These are phyloP conservation scores for Amanita pallidorosea DNA, from an alignment of 768 basidiomycete genomes.

Conservation along the genomic window DNA sequence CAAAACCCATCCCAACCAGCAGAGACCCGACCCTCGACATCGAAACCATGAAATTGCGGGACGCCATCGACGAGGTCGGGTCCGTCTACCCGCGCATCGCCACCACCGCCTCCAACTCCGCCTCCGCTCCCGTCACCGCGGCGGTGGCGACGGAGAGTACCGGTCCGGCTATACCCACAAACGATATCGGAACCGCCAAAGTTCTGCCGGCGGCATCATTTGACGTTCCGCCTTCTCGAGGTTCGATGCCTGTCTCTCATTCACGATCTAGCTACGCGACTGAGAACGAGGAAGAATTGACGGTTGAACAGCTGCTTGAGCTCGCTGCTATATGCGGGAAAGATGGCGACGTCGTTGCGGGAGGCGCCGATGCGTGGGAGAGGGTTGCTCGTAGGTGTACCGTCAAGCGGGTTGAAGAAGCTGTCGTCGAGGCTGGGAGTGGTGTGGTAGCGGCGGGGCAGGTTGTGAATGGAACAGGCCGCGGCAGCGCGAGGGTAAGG, in stretches of 20 bases:
- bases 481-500: background rate
- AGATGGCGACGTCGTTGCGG: background rate
- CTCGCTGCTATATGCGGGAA: background rate
- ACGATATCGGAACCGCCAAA: too few relatives aligned
- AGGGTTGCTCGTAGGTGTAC: background rate
- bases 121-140: too few relatives aligned
- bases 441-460: background rate
- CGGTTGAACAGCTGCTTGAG: background rate
- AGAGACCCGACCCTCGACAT: background rate
- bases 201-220: too few relatives aligned
- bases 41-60: background rate
- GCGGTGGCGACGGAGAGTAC: too few relatives aligned
- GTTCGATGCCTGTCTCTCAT: too few relatives aligned
- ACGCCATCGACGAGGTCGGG: too few relatives aligned
- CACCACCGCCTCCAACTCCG: too few relatives aligned
- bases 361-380: background rate
- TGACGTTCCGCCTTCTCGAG: too few relatives aligned
- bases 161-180: too few relatives aligned
- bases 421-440: too few relatives aligned
- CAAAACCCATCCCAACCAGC: background rate
- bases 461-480: background rate
- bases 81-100: background rate
- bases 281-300: background rate
- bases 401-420: background rate
- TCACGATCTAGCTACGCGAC: background rate